Base-by-base conservation (phyloP, 2,329 filamentous ascomycete species). In the Xylariales sp. region DNA sequence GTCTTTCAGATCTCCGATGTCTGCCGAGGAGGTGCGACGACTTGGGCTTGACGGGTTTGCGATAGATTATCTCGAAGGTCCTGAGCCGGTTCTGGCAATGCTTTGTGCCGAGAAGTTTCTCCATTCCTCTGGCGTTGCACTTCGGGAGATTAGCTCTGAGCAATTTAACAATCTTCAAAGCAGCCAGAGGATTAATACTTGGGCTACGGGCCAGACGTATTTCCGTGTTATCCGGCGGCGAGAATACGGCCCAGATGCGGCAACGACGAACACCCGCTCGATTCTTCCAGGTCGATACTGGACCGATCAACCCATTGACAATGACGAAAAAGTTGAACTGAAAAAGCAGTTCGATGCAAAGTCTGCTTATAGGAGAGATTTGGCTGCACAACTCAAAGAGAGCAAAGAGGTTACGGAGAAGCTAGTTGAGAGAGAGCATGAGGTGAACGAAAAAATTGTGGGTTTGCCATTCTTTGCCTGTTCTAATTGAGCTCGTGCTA, bases 21-120 rank as follows among this genome's bases (percentile, higher is more conserved):
- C 74, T 1, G 49, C 56, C 5, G 68, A 79, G 7, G 69, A 87
- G 37, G 60, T 88, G 40, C 53, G 54, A 37, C 42, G 52, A 28
- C 41, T 79, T 60, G 88, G 88, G 0, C 76, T 98, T 34, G 84
- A 94, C 46, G 81, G 83, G 2, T 95, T 85, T 65, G 81, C 88
- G 1, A 70, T 86, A 18, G 85, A 97, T 53, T 87, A 76, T 41
- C 56, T 98, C 5, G 74, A 82, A 23, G 93, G 91, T 0, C 94
- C 94, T 0, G 80, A 83, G 2, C 76, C 86, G 2, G 87, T 98
- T 2, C 66, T 97, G 23, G 84, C 88, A 6, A 93, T 95, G 85
- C 75, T 98, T 16, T 96, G 89, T 59, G 75, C 80, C 11, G 83
- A 86, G 48, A 78, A 74, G 41, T 74, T 67, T 37, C 61, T 96